phyloP scores from a whole-genome alignment of 306 rosid genomes.

The Quercus cerris region DNA sequence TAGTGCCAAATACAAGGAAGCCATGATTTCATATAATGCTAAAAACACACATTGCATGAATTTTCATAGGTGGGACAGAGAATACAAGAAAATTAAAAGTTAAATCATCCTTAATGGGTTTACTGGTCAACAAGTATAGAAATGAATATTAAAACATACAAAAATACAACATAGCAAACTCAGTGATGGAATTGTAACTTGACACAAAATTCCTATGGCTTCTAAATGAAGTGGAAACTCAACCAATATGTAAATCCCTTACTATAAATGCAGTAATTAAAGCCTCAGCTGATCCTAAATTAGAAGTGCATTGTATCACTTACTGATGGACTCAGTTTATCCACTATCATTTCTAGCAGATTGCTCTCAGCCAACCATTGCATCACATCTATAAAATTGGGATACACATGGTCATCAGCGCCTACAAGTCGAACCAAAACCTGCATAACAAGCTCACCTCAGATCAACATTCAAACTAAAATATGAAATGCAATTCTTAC shows the following conservation, averaged over 20 bases:
- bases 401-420: slow-evolving; percentile 89
- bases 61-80: not conserved
- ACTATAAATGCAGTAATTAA: not conserved
- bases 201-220: not conserved
- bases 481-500: not conserved
- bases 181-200: not conserved
- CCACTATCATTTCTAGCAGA: slow-evolving; percentile 94
- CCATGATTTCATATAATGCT: not conserved
- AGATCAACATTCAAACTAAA: slow-evolving; percentile 22
- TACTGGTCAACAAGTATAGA: slow-evolving; percentile 7
- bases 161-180: not conserved
- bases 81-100: not conserved
- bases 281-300: not conserved
- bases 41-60: not conserved
- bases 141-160: not conserved
- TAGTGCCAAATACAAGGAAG: slow-evolving; percentile 3
- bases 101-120: slow-evolving; percentile 13
- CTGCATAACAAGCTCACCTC: slow-evolving; percentile 43
- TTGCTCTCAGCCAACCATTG: slow-evolving; percentile 97
- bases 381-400: slow-evolving; percentile 92
- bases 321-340: slow-evolving; percentile 87
- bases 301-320: slow-evolving; percentile 35
- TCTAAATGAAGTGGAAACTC: not conserved
- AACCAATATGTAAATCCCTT: not conserved
- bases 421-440: slow-evolving; percentile 95